Evolutionary conservation across 2,329 filamentous ascomycete species (phyloP).

Genomic region (Sordariomycetes sp.): DNA sequence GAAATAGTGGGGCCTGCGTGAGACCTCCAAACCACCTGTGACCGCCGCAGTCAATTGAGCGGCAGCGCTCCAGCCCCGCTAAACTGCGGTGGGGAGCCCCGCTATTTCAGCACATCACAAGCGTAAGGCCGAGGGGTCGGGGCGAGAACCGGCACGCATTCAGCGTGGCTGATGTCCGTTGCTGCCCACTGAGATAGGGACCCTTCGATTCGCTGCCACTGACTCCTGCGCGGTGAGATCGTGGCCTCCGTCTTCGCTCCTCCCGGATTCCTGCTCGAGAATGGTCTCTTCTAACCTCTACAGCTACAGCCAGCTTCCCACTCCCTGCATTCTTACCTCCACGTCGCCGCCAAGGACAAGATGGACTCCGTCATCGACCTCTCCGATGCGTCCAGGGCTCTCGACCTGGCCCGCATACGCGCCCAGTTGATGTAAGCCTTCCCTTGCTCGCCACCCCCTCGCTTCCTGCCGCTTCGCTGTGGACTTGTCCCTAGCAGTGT

Average conservation of each 20-base stretch:
- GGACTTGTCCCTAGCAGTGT: neutral
- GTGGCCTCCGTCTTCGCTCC: neutral
- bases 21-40: no score
- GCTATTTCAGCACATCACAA: neutral
- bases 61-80: neutral
- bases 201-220: neutral
- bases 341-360: slow-evolving; percentile 10
- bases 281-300: neutral
- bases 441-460: neutral
- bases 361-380: slow-evolving; percentile 94
- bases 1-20: neutral
- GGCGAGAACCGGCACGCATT: neutral
- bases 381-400: slow-evolving; percentile 69
- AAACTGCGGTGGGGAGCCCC: neutral
- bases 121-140: neutral
- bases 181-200: neutral
- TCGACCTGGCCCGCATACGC: slow-evolving; percentile 85
- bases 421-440: slow-evolving; percentile 75
- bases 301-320: neutral
- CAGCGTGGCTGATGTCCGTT: neutral
- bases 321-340: neutral
- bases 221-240: neutral
- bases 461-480: neutral
- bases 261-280: neutral
- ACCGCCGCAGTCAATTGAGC: no score